Evolutionary conservation across 2,329 filamentous ascomycete genomes (phyloP).

Genomic region (Pseudocercospora crystallina): DNA sequence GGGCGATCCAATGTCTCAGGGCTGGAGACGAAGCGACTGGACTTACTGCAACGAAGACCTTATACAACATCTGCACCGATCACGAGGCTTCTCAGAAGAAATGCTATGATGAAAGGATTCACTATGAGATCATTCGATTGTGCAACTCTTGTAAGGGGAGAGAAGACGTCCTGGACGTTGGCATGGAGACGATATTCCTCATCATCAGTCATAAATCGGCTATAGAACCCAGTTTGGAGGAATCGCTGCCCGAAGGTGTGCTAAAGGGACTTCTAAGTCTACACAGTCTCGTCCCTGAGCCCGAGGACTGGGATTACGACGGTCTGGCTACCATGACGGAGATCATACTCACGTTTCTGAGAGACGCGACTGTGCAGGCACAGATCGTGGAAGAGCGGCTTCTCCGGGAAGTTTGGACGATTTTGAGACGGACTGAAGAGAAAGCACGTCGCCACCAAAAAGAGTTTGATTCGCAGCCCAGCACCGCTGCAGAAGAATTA

Average conservation of each 20-base stretch:
- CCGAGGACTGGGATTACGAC: constrained; percentile 16
- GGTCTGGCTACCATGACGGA: constrained; percentile 27
- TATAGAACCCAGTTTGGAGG: constrained; percentile 5
- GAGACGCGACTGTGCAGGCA: constrained; percentile 26
- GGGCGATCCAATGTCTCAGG: constrained; percentile 18
- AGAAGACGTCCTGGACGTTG: constrained; percentile 1
- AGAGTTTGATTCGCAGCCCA: constrained; percentile 2
- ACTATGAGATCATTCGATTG: constrained; percentile 20
- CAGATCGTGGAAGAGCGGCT: constrained; percentile 18
- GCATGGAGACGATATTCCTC: constrained; percentile 29
- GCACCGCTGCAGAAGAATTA: background rate
- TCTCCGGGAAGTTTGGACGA: constrained; percentile 23
- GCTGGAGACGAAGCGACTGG: constrained; percentile 8
- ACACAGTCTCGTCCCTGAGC: constrained; percentile 13
- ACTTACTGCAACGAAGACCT: constrained; percentile 37
- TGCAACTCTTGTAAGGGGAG: background rate
- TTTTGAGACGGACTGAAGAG: constrained; percentile 17
- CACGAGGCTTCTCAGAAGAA: constrained; percentile 27
- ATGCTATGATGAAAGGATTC: constrained; percentile 23
- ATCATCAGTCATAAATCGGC: constrained; percentile 26
- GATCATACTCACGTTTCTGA: constrained; percentile 26
- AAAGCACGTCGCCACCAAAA: constrained; percentile 1
- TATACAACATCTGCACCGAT: constrained; percentile 46
- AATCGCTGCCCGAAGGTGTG: constrained; percentile 13
- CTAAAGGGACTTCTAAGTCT: constrained; percentile 16